Conservation (phyloP, 73 alveolate species). For the Tetrahymena borealis region DNA sequence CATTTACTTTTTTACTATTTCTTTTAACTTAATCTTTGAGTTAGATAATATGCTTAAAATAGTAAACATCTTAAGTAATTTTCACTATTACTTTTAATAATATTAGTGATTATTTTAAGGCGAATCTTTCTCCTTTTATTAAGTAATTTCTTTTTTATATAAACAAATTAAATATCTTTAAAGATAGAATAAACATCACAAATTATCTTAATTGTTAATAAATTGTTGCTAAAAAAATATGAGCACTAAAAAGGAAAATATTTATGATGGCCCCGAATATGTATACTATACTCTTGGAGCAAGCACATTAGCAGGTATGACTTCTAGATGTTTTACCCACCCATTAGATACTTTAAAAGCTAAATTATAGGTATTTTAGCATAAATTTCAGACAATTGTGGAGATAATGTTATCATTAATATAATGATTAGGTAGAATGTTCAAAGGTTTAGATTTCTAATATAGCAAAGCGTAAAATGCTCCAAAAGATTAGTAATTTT, state of each 20-base stretch:
- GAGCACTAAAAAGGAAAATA: background rate
- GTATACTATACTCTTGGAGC: background rate
- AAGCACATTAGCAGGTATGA: slow-evolving; percentile 34
- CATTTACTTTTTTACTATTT: no score
- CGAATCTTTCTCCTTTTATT: no score
- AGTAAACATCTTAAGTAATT: no score
- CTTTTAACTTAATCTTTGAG: no score
- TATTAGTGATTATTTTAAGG: no score
- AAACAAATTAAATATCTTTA: no score
- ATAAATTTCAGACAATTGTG: background rate
- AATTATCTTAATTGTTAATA: no score
- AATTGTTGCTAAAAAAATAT: background rate
- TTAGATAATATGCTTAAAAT: no score
- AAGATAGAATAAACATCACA: no score
- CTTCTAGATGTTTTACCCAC: slow-evolving; percentile 7
- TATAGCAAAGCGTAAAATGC: background rate
- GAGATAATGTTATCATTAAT: background rate
- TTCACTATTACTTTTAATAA: no score
- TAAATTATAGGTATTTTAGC: background rate
- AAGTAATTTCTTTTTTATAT: no score
- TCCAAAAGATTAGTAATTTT: background rate
- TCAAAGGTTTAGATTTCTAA: background rate
- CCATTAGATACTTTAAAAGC: slow-evolving; percentile 39
- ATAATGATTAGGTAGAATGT: slow-evolving; percentile 6
- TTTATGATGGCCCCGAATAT: background rate